Percentiles rank a stretch among this genome's conserved stretches.
Conservation (phyloP, 2,329 filamentous ascomycete species). For the Leptographium procerum region DNA sequence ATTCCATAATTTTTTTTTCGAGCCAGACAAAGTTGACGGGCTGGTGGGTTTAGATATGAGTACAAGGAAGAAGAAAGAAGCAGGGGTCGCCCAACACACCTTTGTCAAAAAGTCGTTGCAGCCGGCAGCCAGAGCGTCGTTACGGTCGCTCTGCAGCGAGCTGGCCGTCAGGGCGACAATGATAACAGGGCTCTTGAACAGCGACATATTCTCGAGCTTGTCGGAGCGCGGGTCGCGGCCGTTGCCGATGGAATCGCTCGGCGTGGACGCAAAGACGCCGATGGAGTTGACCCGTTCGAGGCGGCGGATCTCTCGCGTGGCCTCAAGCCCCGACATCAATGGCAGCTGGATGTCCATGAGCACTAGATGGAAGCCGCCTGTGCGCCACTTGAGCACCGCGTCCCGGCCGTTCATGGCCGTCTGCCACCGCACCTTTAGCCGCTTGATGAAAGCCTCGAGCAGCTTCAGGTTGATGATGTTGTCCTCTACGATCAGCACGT, state of each 20-base stretch:
- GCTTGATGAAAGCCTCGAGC: slow-evolving; percentile 89
- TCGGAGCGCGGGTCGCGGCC: slow-evolving; percentile 51
- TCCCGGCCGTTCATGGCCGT: slow-evolving; percentile 94
- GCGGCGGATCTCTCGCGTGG: slow-evolving; percentile 85
- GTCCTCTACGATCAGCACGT: slow-evolving; percentile 94
- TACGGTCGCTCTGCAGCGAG: slow-evolving; percentile 86
- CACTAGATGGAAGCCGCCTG: slow-evolving; percentile 87
- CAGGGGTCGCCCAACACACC: slow-evolving; percentile 38
- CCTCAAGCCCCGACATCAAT: slow-evolving; percentile 90
- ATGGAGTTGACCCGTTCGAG: slow-evolving; percentile 86
- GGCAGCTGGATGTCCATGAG: slow-evolving; percentile 98
- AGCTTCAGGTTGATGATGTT: slow-evolving; percentile 96
- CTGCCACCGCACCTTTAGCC: slow-evolving; percentile 90
- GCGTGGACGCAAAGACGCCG: slow-evolving; percentile 71
- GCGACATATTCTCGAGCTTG: slow-evolving; percentile 50
- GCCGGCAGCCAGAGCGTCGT: slow-evolving; percentile 86
- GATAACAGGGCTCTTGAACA: slow-evolving; percentile 95
- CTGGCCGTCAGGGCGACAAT: slow-evolving; percentile 95
- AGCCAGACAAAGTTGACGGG: slow-evolving; percentile 97
- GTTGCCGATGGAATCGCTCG: slow-evolving; percentile 33
- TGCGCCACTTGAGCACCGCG: slow-evolving; percentile 85
- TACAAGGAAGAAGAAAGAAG: neutral
- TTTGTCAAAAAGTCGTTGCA: slow-evolving; percentile 99
- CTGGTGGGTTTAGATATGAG: slow-evolving; percentile 31
- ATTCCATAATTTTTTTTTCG: slow-evolving; percentile 95